phyloP scores from a whole-genome alignment of 139 green algal species.

The Edaphochlamys debaryana region DNA sequence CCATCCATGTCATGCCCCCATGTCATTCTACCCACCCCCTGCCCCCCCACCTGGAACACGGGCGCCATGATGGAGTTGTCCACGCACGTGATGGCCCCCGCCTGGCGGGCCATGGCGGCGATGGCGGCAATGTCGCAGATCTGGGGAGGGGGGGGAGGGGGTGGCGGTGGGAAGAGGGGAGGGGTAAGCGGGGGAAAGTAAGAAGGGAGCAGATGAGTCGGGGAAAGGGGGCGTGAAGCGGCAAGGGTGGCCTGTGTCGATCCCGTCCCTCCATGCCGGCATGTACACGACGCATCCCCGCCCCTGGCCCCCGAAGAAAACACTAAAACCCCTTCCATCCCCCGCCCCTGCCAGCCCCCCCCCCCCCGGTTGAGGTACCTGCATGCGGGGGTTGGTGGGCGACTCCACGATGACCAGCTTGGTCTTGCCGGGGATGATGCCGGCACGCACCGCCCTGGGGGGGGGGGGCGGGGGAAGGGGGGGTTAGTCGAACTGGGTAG shows the following conservation, averaged over 20 bases:
- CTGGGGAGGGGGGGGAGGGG: no score
- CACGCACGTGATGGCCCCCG: slow-evolving; percentile 86
- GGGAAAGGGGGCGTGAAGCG: no score
- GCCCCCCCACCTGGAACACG: slow-evolving; percentile 66
- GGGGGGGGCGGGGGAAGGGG: not conserved
- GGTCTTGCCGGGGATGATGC: slow-evolving; percentile 80
- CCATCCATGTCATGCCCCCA: no score
- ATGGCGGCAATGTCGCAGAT: slow-evolving; percentile 93
- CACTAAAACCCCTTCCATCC: slow-evolving; percentile 39
- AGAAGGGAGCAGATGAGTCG: not conserved
- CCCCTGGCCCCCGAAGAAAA: no score
- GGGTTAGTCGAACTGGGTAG: not conserved
- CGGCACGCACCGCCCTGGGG: slow-evolving; percentile 67
- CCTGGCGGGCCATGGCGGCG: slow-evolving; percentile 71
- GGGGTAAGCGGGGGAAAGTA: not conserved
- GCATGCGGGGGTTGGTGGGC: slow-evolving; percentile 98
- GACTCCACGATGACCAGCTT: slow-evolving; percentile 96
- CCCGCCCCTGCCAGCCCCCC: no score
- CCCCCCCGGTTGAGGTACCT: no score
- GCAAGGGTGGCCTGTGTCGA: no score
- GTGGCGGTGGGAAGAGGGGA: slow-evolving; percentile 49
- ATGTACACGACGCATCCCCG: no score
- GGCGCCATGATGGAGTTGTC: slow-evolving; percentile 98
- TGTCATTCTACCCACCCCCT: no score
- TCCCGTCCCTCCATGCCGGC: no score